A percentile compares a stretch with the other conserved stretches of the same genome.
These are phyloP conservation scores for Penicillium cataractarum DNA, from an alignment of 495 filamentous ascomycete species.

Conservation along the genomic window DNA sequence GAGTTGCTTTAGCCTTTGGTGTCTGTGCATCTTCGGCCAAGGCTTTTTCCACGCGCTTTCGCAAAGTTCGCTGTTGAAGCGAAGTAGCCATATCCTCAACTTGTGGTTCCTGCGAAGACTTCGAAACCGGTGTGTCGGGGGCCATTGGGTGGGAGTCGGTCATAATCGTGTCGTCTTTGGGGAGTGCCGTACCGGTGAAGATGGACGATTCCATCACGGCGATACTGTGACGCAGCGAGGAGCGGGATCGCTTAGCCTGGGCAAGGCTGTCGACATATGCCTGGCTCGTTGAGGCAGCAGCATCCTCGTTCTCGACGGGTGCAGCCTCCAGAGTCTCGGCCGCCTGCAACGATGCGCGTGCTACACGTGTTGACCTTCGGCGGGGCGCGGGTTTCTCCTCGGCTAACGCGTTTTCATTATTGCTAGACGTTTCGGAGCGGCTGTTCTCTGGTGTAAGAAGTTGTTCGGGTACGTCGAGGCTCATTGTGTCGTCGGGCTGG, in stretches of 20 bases:
- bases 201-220: constrained; percentile 49
- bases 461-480: constrained; percentile 48
- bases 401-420: constrained; percentile 48
- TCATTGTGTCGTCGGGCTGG: constrained; percentile 41
- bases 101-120: constrained; percentile 45
- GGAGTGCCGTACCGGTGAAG: constrained; percentile 39
- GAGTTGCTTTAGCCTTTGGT: constrained; percentile 15
- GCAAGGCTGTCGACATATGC: constrained; percentile 39
- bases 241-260: constrained; percentile 38
- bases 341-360: constrained; percentile 45
- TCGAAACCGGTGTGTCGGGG: constrained; percentile 46
- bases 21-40: constrained; percentile 50
- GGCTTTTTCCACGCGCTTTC: constrained; percentile 54
- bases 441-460: constrained; percentile 52
- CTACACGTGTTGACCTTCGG: constrained; percentile 47
- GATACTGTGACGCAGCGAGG: constrained; percentile 47
- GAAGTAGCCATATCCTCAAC: constrained; percentile 38
- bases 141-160: constrained; percentile 41
- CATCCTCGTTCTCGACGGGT: constrained; percentile 29
- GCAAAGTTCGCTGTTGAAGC: constrained; percentile 45
- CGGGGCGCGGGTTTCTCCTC: constrained; percentile 45
- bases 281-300: constrained; percentile 46
- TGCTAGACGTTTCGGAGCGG: constrained; percentile 55
- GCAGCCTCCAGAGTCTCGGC: constrained; percentile 33
- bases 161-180: constrained; percentile 39